Conservation (phyloP, 441 rosid species). For the Biscutella laevigata region DNA sequence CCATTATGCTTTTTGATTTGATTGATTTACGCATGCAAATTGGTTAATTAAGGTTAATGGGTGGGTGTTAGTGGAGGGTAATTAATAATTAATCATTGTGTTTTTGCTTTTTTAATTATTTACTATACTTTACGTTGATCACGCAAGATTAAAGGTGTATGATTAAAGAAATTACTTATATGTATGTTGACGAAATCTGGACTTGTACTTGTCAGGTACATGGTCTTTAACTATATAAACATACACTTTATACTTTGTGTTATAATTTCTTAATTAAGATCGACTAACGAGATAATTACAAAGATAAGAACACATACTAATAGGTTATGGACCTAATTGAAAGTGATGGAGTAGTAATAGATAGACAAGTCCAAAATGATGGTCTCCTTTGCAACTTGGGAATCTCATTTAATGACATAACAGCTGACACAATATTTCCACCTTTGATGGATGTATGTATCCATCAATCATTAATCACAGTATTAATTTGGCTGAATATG, state of each 20-base stretch:
- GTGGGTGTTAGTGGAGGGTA: conserved; percentile 1
- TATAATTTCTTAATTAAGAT: not conserved
- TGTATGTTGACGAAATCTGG: not conserved
- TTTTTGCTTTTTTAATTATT: conserved; percentile 10
- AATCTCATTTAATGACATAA: conserved; percentile 11
- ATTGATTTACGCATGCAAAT: conserved; percentile 5
- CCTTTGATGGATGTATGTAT: too few relatives aligned
- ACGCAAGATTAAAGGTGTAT: conserved; percentile 11
- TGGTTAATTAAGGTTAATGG: not conserved
- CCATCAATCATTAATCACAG: not conserved
- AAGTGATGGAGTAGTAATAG: not conserved
- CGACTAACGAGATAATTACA: conserved; percentile 9
- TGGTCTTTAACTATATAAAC: not conserved
- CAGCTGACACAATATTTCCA: too few relatives aligned
- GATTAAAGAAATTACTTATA: not conserved
- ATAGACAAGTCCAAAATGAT: conserved; percentile 16
- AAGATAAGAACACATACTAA: not conserved
- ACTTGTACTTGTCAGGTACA: conserved; percentile 19
- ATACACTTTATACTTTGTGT: not conserved
- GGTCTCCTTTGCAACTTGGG: conserved; percentile 24
- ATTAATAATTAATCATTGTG: not conserved
- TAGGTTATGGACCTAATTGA: conserved; percentile 13
- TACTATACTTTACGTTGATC: conserved; percentile 12
- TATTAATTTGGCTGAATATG: too few relatives aligned
- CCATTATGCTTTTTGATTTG: conserved; percentile 9